Conservation (phyloP, 139 green algal species). For the Chlorella ohadii region DNA sequence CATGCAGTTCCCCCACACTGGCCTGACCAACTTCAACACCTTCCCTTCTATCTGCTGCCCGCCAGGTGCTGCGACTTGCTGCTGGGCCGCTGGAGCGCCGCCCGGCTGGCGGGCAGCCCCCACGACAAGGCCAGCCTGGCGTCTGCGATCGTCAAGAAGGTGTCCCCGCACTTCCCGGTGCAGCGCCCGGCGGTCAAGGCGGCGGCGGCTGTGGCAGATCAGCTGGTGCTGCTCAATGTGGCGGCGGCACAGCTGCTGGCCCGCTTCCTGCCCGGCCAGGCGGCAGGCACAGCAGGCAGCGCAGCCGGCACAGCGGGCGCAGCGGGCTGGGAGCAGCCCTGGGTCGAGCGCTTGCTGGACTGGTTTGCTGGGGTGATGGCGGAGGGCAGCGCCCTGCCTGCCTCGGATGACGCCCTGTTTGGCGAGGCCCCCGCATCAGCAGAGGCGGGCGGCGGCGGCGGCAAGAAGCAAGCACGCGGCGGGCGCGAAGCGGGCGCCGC, state of each 20-base stretch:
- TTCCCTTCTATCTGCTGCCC: not conserved
- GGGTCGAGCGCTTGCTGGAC: slow-evolving; percentile 11
- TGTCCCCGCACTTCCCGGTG: slow-evolving; percentile 58
- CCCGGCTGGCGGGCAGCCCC: not conserved
- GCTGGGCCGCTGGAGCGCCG: slow-evolving; percentile 1
- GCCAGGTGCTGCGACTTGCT: slow-evolving; percentile 39
- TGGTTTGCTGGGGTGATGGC: too few relatives aligned
- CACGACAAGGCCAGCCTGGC: slow-evolving; percentile 15
- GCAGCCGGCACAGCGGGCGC: not conserved
- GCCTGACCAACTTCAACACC: too few relatives aligned
- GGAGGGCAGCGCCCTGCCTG: too few relatives aligned
- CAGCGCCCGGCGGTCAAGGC: slow-evolving; percentile 28
- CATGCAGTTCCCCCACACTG: too few relatives aligned
- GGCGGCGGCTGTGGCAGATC: slow-evolving; percentile 31
- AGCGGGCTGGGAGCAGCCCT: not conserved
- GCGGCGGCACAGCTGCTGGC: slow-evolving; percentile 54
- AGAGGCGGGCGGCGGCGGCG: too few relatives aligned
- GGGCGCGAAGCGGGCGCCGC: too few relatives aligned
- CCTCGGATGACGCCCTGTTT: too few relatives aligned
- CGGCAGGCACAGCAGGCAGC: not conserved
- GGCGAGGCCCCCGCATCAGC: too few relatives aligned
- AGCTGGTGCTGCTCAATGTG: slow-evolving; percentile 67
- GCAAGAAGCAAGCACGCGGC: too few relatives aligned
- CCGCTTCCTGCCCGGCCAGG: slow-evolving; percentile 43
- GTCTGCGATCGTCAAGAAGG: slow-evolving; percentile 31